These are phyloP conservation scores for Filosporella fistucella DNA, from an alignment of 495 filamentous ascomycete species.

Conservation along the genomic window DNA sequence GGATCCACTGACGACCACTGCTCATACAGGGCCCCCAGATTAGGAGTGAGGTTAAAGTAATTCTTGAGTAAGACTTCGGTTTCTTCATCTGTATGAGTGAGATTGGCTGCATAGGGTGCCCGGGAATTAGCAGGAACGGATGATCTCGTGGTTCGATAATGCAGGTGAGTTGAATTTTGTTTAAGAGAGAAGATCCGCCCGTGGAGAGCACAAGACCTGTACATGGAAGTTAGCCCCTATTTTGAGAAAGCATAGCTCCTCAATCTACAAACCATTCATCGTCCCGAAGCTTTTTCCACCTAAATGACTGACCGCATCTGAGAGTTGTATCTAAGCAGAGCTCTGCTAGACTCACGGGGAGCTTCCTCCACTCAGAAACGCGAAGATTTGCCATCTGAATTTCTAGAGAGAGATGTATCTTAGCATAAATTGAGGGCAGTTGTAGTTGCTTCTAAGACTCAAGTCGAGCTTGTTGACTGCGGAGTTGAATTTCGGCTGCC, in stretches of 20 bases:
- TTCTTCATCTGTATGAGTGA: slow-evolving; percentile 28
- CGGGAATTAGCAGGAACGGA: background rate
- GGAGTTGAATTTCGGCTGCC: too few relatives aligned
- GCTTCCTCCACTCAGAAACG: slow-evolving; percentile 65
- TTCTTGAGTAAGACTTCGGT: slow-evolving; percentile 63
- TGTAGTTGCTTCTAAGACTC: too few relatives aligned
- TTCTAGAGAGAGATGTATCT: too few relatives aligned
- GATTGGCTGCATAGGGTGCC: background rate
- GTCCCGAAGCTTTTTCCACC: slow-evolving; percentile 77
- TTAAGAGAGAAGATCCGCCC: slow-evolving; percentile 80
- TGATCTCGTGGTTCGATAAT: slow-evolving; percentile 72
- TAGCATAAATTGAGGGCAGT: too few relatives aligned
- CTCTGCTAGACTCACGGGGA: slow-evolving; percentile 74
- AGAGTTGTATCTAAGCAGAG: slow-evolving; percentile 89
- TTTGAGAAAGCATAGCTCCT: background rate
- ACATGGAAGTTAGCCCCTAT: slow-evolving; percentile 9
- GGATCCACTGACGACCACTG: slow-evolving; percentile 83
- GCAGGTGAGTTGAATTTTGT: slow-evolving; percentile 73
- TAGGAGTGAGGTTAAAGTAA: slow-evolving; percentile 77
- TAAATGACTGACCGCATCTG: slow-evolving; percentile 87
- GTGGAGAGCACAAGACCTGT: slow-evolving; percentile 74
- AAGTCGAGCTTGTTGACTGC: too few relatives aligned
- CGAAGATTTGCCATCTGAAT: slow-evolving; percentile 20
- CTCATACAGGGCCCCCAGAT: slow-evolving; percentile 70
- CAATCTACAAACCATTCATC: slow-evolving; percentile 67